Evolutionary conservation across 352 stramenopile genomes (phyloP).

Genomic region (Phytophthora citrophthora): DNA sequence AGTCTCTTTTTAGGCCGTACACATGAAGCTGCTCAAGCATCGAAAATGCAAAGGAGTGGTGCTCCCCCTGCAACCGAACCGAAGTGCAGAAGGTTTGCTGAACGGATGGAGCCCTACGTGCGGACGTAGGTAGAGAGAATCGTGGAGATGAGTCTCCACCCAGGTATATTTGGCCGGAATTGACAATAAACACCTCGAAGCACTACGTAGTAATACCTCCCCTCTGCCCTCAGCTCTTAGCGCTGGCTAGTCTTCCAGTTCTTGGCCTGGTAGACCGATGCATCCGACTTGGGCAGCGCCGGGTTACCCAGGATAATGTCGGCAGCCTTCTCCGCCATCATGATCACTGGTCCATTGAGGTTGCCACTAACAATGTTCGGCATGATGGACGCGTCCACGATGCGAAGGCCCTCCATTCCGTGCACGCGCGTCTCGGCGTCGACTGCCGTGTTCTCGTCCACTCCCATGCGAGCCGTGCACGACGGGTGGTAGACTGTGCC

Average conservation of each 20-base stretch:
- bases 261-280: constrained; percentile 63
- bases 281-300: constrained; percentile 62
- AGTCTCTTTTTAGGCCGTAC: too few relatives aligned
- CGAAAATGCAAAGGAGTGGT: too few relatives aligned
- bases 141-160: too few relatives aligned
- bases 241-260: constrained; percentile 76
- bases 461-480: constrained; percentile 87
- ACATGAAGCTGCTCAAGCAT: too few relatives aligned
- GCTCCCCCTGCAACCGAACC: too few relatives aligned
- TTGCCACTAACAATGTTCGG: constrained; percentile 94
- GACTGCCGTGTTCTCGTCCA: constrained; percentile 77
- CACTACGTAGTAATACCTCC: too few relatives aligned
- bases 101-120: too few relatives aligned
- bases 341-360: constrained; percentile 92
- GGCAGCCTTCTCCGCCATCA: constrained; percentile 92
- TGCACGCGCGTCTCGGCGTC: constrained; percentile 84
- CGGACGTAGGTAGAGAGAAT: too few relatives aligned
- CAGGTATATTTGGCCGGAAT: too few relatives aligned
- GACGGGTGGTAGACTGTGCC: constrained; percentile 87
- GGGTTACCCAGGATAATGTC: constrained; percentile 87
- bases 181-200: too few relatives aligned
- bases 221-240: constrained; percentile 29
- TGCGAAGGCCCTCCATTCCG: constrained; percentile 80
- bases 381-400: constrained; percentile 95
- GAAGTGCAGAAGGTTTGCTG: too few relatives aligned